A percentile compares a stretch with the other conserved stretches of the same genome.
These are phyloP conservation scores for Coniochaeta hoffmannii DNA, from an alignment of 2,329 filamentous ascomycete species.

Conservation along the genomic window DNA sequence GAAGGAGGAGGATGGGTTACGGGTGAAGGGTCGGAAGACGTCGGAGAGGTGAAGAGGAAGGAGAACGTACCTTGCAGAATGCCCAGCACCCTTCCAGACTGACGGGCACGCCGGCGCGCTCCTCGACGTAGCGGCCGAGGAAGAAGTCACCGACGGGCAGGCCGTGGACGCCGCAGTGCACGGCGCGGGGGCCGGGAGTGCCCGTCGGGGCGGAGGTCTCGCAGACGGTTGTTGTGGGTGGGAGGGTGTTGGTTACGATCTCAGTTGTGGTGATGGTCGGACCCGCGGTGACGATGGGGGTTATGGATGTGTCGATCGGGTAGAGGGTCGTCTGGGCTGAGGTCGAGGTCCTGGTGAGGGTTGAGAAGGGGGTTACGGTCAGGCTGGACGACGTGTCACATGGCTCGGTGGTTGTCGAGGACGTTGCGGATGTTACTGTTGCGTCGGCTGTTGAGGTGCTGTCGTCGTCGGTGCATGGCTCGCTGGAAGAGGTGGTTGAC, in stretches of 20 bases:
- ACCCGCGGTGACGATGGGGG: background rate
- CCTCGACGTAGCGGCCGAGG: constrained; percentile 29
- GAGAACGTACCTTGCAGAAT: constrained; percentile 28
- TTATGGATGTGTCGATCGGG: background rate
- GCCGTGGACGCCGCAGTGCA: constrained; percentile 32
- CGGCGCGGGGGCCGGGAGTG: constrained; percentile 17
- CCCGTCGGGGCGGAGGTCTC: constrained; percentile 21
- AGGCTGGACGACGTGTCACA: background rate
- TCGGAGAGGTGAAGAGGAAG: no score
- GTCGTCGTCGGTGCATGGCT: background rate
- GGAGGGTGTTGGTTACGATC: constrained; percentile 22
- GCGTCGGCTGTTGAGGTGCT: background rate
- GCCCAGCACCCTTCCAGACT: constrained; percentile 33
- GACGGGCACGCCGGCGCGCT: constrained; percentile 23
- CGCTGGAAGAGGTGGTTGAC: background rate
- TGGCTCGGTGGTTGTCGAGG: background rate
- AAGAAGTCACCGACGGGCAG: constrained; percentile 26
- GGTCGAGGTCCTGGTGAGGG: constrained; percentile 1
- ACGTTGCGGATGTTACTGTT: background rate
- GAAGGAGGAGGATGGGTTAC: background rate
- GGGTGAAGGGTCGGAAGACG: background rate
- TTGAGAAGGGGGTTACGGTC: background rate
- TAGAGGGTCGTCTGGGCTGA: background rate
- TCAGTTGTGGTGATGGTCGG: constrained; percentile 22
- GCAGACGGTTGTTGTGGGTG: constrained; percentile 24